A percentile compares a stretch with the other conserved stretches of the same genome.
phyloP scores from a whole-genome alignment of 129 eudicot genomes.

The Flaveria bidentis region DNA sequence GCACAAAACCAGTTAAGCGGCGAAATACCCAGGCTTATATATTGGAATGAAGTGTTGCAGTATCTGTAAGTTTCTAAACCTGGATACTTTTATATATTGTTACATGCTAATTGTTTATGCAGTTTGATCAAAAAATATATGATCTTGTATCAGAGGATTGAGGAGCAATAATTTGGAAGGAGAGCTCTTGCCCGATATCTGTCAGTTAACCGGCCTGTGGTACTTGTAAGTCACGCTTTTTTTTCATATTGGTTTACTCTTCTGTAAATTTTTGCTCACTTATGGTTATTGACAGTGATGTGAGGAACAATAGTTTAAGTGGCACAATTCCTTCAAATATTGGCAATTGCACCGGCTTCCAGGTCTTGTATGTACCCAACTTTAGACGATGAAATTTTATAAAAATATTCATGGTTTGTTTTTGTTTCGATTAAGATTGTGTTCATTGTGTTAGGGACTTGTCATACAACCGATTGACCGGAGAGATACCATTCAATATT shows the following conservation, averaged over 20 bases:
- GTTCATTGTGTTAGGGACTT: conserved; percentile 61
- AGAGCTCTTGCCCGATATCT: conserved; percentile 77
- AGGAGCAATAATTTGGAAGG: conserved; percentile 92
- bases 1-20: conserved; percentile 90
- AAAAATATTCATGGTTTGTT: background rate
- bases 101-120: background rate
- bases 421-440: background rate
- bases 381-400: background rate
- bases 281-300: conserved; percentile 57
- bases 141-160: conserved; percentile 56
- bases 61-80: conserved; percentile 64
- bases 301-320: conserved; percentile 90
- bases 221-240: conserved; percentile 72
- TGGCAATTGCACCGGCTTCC: conserved; percentile 98
- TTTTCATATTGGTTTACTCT: background rate
- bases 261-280: background rate
- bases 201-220: conserved; percentile 98
- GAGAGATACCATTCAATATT: conserved; percentile 89
- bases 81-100: background rate
- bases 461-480: conserved; percentile 78
- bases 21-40: conserved; percentile 92
- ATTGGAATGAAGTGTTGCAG: conserved; percentile 97
- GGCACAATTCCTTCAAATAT: conserved; percentile 79
- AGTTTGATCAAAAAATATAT: background rate
- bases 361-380: conserved; percentile 81